Evolutionary conservation across 176 grass and related monocot genomes (phyloP).

Genomic region (Bolboschoenus planiculmis): DNA sequence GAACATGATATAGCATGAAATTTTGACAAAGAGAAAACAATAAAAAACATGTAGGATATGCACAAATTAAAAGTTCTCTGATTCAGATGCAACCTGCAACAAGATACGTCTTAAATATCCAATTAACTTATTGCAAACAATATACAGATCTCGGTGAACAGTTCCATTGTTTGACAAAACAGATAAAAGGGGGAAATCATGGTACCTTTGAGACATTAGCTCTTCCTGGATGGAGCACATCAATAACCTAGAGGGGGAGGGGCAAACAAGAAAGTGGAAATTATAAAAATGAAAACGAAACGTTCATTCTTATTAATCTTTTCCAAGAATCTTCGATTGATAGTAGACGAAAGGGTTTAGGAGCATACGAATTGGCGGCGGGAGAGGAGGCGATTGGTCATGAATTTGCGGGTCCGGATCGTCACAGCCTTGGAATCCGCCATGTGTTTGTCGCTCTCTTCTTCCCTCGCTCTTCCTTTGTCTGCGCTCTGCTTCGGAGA

Average conservation of each 20-base stretch:
- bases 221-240: constrained; percentile 86
- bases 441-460: constrained; percentile 25
- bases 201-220: constrained; percentile 93
- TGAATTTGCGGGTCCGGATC: constrained; percentile 90
- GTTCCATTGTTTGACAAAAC: neutral
- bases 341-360: neutral
- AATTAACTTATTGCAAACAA: neutral
- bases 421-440: constrained; percentile 73
- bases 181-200: neutral
- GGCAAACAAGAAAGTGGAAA: neutral
- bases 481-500: neutral
- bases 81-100: neutral
- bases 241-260: constrained; percentile 82
- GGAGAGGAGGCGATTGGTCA: constrained; percentile 91
- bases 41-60: neutral
- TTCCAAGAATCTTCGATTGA: neutral
- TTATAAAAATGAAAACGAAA: neutral
- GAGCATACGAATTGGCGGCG: constrained; percentile 74
- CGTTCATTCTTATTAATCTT: neutral
- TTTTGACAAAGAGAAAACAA: neutral
- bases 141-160: neutral
- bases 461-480: constrained; percentile 11
- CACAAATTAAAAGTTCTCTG: neutral
- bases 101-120: neutral
- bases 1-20: neutral